Evolutionary conservation across 148 eudicot genomes (phyloP).

Genomic region (Chenopodium berlandieri): DNA sequence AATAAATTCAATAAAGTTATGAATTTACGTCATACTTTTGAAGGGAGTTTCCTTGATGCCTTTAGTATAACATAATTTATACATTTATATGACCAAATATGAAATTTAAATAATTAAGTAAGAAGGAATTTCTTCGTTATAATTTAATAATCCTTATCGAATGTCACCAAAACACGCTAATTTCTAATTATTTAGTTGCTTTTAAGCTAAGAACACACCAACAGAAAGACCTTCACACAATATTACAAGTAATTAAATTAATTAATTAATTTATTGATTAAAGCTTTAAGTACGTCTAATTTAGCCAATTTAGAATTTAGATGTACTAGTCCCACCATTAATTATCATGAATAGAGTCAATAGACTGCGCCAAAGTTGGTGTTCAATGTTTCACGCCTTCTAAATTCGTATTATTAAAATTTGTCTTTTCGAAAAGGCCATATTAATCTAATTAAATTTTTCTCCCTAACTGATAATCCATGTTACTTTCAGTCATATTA

Average conservation of each 20-base stretch:
- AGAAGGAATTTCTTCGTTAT: not conserved
- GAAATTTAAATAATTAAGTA: not conserved
- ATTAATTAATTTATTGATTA: no score
- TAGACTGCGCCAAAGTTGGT: slow-evolving; percentile 4
- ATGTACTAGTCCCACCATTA: slow-evolving; percentile 5
- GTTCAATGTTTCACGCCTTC: slow-evolving; percentile 16
- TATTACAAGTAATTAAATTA: not conserved
- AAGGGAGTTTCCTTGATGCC: not conserved
- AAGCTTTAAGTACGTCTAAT: not conserved
- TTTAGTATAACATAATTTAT: not conserved
- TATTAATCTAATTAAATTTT: not conserved
- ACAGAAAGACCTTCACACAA: not conserved
- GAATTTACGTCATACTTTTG: not conserved
- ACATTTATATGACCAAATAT: not conserved
- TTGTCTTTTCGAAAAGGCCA: not conserved
- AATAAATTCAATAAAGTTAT: not conserved
- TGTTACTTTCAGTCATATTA: not conserved
- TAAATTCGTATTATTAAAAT: not conserved
- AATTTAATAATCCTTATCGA: not conserved
- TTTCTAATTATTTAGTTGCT: slow-evolving; percentile 9
- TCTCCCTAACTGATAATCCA: not conserved
- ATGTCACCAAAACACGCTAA: not conserved
- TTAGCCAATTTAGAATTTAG: slow-evolving; percentile 12
- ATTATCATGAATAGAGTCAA: not conserved
- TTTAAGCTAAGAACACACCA: slow-evolving; percentile 14